phyloP scores from a whole-genome alignment of 495 filamentous ascomycete genomes.

The Hyaloscypha variabilis region DNA sequence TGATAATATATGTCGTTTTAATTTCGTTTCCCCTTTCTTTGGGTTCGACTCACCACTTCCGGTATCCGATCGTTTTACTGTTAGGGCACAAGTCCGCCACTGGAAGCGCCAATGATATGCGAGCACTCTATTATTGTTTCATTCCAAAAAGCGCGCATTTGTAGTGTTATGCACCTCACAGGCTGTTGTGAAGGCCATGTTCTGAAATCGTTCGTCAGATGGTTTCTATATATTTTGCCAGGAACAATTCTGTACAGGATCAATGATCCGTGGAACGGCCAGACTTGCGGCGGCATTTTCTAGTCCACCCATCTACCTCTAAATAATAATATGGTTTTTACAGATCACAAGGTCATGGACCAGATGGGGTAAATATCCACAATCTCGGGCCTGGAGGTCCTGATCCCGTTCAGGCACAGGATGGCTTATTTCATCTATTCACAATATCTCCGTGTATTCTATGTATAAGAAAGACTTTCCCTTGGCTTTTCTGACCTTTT shows the following conservation, averaged over 20 bases:
- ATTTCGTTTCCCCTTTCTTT: background rate
- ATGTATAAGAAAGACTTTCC: slow-evolving; percentile 12
- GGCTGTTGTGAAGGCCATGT: slow-evolving; percentile 6
- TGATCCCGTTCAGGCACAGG: slow-evolving; percentile 24
- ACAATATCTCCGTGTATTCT: background rate
- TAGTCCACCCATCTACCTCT: slow-evolving; percentile 6
- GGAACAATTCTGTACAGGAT: slow-evolving; percentile 3
- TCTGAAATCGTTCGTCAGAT: slow-evolving; percentile 6
- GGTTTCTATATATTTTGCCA: slow-evolving; percentile 7
- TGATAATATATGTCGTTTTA: background rate
- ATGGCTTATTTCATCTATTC: background rate
- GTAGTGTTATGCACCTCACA: slow-evolving; percentile 5
- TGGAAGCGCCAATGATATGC: background rate
- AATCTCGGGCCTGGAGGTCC: slow-evolving; percentile 21
- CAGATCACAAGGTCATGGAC: slow-evolving; percentile 17
- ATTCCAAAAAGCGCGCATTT: slow-evolving; percentile 1
- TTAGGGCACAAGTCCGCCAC: background rate
- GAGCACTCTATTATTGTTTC: background rate
- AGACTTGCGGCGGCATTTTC: slow-evolving; percentile 14
- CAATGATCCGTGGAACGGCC: slow-evolving; percentile 10
- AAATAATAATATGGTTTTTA: slow-evolving; percentile 17
- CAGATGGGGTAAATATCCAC: background rate
- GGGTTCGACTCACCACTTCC: background rate
- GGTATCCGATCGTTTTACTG: background rate
- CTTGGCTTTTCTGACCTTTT: background rate